These are phyloP conservation scores for Cordyceps javanica DNA, from an alignment of 2,329 filamentous ascomycete genomes.

Conservation along the genomic window DNA sequence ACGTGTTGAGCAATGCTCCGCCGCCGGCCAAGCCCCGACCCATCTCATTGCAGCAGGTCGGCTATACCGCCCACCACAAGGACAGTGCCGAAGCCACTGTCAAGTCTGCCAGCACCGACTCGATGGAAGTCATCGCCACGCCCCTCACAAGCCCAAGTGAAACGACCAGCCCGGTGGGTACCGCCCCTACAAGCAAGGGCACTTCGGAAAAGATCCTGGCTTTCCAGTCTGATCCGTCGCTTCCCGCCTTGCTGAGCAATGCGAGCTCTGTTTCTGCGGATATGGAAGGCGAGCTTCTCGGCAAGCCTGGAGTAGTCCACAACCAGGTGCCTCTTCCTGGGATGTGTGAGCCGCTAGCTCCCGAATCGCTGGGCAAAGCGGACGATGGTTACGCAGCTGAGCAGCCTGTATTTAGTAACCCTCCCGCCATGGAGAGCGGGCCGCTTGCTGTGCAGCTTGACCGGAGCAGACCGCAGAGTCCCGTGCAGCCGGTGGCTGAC, in stretches of 20 bases:
- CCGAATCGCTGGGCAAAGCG: constrained; percentile 45
- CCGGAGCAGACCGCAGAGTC: constrained; percentile 12
- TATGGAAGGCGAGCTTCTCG: constrained; percentile 53
- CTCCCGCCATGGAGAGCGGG: constrained; percentile 27
- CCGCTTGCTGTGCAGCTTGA: constrained; percentile 25
- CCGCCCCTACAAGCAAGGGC: constrained; percentile 33
- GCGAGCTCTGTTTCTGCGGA: constrained; percentile 60
- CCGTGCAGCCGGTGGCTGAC: constrained; percentile 7
- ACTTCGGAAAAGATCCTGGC: constrained; percentile 41
- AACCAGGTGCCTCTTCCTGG: constrained; percentile 39
- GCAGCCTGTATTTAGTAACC: constrained; percentile 31
- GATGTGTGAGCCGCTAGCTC: constrained; percentile 48
- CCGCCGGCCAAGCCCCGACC: background rate
- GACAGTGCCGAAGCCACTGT: constrained; percentile 26
- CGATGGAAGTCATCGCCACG: constrained; percentile 41
- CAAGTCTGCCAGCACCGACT: constrained; percentile 47
- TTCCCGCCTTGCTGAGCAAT: constrained; percentile 57
- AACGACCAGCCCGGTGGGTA: constrained; percentile 41
- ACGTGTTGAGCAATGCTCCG: background rate
- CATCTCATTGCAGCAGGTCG: constrained; percentile 5
- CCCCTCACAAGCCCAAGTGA: constrained; percentile 52
- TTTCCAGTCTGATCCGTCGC: constrained; percentile 58
- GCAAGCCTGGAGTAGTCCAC: constrained; percentile 40
- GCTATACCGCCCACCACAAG: background rate
- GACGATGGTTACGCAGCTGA: constrained; percentile 40